Percentiles rank a stretch among this genome's conserved stretches.
These are phyloP conservation scores for Dioscorea alata DNA, from an alignment of 106 monocot genomes.

Conservation along the genomic window DNA sequence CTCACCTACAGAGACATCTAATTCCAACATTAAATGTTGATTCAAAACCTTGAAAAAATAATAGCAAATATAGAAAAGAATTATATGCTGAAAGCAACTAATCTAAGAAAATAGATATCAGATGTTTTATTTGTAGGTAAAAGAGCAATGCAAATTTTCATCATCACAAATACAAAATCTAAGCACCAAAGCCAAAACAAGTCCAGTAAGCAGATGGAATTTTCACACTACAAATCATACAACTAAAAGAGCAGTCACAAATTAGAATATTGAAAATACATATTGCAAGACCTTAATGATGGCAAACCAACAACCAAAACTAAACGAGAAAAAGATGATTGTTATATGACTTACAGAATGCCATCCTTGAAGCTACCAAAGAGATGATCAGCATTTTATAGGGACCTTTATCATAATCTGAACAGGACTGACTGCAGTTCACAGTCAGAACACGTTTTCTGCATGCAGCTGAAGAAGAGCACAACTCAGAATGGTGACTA, in stretches of 20 bases:
- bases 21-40: too few relatives aligned
- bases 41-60: too few relatives aligned
- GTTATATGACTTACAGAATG: slow-evolving; percentile 18
- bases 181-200: too few relatives aligned
- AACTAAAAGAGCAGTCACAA: background rate
- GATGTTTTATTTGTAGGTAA: too few relatives aligned
- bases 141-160: too few relatives aligned
- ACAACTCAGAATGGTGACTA: slow-evolving; percentile 3
- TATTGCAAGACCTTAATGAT: background rate
- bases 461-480: slow-evolving; percentile 5
- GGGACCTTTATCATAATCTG: slow-evolving; percentile 18
- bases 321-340: background rate
- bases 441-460: slow-evolving; percentile 22
- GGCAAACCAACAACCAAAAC: too few relatives aligned
- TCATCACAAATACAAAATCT: too few relatives aligned
- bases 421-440: slow-evolving; percentile 19
- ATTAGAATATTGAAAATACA: background rate
- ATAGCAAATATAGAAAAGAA: too few relatives aligned
- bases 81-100: too few relatives aligned
- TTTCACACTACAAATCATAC: background rate
- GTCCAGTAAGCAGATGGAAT: too few relatives aligned
- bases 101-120: too few relatives aligned
- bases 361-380: slow-evolving; percentile 11
- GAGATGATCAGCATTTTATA: slow-evolving; percentile 22
- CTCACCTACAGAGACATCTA: too few relatives aligned